These are phyloP conservation scores for Apophysomyces variabilis DNA, from an alignment of 371 early-diverging fungal genomes.

Conservation along the genomic window DNA sequence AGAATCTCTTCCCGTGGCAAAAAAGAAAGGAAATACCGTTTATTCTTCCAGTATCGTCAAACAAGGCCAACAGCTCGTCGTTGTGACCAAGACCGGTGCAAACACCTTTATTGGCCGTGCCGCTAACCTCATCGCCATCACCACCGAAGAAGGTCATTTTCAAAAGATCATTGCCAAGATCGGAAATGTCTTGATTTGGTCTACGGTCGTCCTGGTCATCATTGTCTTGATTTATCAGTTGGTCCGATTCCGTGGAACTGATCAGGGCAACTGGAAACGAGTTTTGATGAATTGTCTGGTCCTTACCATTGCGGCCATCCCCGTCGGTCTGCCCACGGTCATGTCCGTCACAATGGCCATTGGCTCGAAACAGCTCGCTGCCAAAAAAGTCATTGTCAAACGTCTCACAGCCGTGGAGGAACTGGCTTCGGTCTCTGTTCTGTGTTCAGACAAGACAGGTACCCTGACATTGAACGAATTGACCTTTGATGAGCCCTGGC, in stretches of 20 bases:
- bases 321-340: conserved; percentile 94
- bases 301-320: conserved; percentile 92
- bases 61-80: conserved; percentile 84
- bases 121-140: conserved; percentile 86
- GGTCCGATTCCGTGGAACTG: conserved; percentile 28
- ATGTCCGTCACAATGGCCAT: conserved; percentile 96
- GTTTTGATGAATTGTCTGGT: conserved; percentile 76
- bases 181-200: conserved; percentile 80
- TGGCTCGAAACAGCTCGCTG: conserved; percentile 88
- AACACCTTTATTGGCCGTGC: conserved; percentile 93
- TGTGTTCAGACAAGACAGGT: conserved; percentile 97
- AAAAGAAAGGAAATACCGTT: conserved; percentile 77
- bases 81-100: conserved; percentile 87
- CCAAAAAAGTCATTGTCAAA: conserved; percentile 93
- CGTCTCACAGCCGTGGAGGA: conserved; percentile 94
- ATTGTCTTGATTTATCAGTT: conserved; percentile 79
- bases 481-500: conserved; percentile 87
- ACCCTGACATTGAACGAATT: conserved; percentile 93
- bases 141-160: conserved; percentile 84
- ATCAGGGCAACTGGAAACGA: conserved; percentile 36
- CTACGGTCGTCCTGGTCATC: conserved; percentile 75
- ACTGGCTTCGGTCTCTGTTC: conserved; percentile 89
- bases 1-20: conserved; percentile 85
- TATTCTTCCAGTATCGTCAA: conserved; percentile 87
- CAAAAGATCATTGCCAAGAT: conserved; percentile 85